These are phyloP conservation scores for Asterophora parasitica DNA, from an alignment of 768 basidiomycete species.

Conservation along the genomic window DNA sequence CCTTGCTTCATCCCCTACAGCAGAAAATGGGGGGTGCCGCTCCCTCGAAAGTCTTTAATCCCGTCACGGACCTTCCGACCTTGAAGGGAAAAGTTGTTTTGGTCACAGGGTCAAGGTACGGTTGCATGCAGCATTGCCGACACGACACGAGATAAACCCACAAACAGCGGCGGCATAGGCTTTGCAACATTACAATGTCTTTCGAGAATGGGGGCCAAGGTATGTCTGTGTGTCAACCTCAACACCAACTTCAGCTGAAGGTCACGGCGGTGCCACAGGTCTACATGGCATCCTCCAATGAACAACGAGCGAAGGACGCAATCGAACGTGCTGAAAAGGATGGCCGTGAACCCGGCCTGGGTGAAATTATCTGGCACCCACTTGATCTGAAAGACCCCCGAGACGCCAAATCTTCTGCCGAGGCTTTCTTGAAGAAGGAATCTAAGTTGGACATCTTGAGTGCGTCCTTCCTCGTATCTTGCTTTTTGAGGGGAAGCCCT, in stretches of 20 bases:
- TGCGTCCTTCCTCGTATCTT: background rate
- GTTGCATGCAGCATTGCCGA: background rate
- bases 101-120: background rate
- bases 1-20: no score
- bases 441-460: background rate
- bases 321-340: background rate
- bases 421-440: background rate
- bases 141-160: background rate
- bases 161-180: background rate
- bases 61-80: background rate
- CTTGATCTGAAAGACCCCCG: slow-evolving; percentile 1
- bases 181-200: background rate
- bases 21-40: background rate
- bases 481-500: background rate
- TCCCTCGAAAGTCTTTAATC: background rate
- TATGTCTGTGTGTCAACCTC: background rate
- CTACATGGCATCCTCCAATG: background rate
- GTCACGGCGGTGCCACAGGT: background rate
- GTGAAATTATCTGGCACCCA: background rate
- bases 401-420: background rate
- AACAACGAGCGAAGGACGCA: background rate
- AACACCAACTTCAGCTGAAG: no score
- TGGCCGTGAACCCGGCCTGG: background rate
- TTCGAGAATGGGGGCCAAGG: background rate
- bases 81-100: background rate